Evolutionary conservation across 2,329 filamentous ascomycete genomes (phyloP).

Genomic region (Phaeophleospora eucalypticola): DNA sequence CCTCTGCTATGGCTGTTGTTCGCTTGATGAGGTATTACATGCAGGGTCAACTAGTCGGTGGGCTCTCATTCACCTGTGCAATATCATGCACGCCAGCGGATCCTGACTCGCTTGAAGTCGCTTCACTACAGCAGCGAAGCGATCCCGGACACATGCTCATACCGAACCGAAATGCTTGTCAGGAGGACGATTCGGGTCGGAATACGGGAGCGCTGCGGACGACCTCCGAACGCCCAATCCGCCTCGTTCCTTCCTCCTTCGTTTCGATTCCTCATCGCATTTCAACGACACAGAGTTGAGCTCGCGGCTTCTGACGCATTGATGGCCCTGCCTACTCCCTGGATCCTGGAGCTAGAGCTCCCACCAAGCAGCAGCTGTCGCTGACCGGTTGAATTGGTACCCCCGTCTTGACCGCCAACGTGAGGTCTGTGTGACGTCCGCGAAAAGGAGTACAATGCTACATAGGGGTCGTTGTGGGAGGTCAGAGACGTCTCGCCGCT

Average conservation of each 20-base stretch:
- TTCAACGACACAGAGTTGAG: no score
- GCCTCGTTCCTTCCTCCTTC: no score
- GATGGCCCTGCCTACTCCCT: not conserved
- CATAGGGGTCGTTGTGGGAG: not conserved
- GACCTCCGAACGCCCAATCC: no score
- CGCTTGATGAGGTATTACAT: conserved; percentile 1
- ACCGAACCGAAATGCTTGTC: not conserved
- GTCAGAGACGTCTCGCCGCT: no score
- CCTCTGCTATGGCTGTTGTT: conserved; percentile 8
- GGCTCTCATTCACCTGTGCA: not conserved
- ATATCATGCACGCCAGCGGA: not conserved
- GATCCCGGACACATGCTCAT: not conserved
- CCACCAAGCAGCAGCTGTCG: not conserved
- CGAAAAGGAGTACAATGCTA: not conserved
- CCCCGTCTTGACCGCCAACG: no score
- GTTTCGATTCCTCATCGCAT: no score
- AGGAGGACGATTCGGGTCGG: not conserved
- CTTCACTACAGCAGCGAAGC: conserved; percentile 1
- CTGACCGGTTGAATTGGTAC: not conserved
- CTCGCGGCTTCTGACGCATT: no score
- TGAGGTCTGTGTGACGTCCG: not conserved
- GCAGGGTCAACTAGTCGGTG: not conserved
- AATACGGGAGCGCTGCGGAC: no score
- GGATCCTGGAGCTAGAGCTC: conserved; percentile 3
- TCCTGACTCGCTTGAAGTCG: conserved; percentile 10